Percentiles rank a stretch among this genome's conserved stretches.
Evolutionary conservation across 345 rosid genomes (phyloP).

Genomic region (Gossypium stocksii): DNA sequence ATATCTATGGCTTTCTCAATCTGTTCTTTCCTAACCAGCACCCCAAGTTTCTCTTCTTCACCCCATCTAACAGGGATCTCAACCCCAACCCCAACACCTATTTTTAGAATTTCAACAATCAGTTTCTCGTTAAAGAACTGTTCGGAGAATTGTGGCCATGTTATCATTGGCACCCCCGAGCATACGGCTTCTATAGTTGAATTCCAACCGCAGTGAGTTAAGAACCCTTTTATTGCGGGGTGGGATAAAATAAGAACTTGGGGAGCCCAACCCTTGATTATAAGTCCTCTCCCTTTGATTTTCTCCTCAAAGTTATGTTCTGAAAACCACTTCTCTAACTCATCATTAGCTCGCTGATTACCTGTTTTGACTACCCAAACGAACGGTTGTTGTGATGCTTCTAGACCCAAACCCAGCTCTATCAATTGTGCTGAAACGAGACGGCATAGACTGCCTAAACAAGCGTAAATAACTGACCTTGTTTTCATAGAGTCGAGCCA

Average conservation of each 20-base stretch:
- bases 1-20: slow-evolving; percentile 37
- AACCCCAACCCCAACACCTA: slow-evolving; percentile 62
- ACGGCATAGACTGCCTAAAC: slow-evolving; percentile 74
- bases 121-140: slow-evolving; percentile 76
- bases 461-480: slow-evolving; percentile 64
- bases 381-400: slow-evolving; percentile 56
- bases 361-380: slow-evolving; percentile 69
- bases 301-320: slow-evolving; percentile 48
- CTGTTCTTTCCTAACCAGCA: slow-evolving; percentile 46
- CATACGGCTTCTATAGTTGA: slow-evolving; percentile 64
- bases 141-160: slow-evolving; percentile 78
- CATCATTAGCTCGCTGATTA: slow-evolving; percentile 24
- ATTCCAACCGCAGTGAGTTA: slow-evolving; percentile 92
- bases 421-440: slow-evolving; percentile 53
- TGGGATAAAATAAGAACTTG: slow-evolving; percentile 72
- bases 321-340: slow-evolving; percentile 48
- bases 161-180: slow-evolving; percentile 63
- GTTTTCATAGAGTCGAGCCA: slow-evolving; percentile 55
- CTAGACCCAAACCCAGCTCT: slow-evolving; percentile 62
- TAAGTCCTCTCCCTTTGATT: slow-evolving; percentile 48
- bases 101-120: slow-evolving; percentile 48
- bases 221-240: slow-evolving; percentile 56
- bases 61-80: slow-evolving; percentile 69
- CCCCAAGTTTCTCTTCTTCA: slow-evolving; percentile 60
- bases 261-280: slow-evolving; percentile 85